Evolutionary conservation across 805 yeast genomes (phyloP).

Genomic region (Spencermartinsiella europaea): DNA sequence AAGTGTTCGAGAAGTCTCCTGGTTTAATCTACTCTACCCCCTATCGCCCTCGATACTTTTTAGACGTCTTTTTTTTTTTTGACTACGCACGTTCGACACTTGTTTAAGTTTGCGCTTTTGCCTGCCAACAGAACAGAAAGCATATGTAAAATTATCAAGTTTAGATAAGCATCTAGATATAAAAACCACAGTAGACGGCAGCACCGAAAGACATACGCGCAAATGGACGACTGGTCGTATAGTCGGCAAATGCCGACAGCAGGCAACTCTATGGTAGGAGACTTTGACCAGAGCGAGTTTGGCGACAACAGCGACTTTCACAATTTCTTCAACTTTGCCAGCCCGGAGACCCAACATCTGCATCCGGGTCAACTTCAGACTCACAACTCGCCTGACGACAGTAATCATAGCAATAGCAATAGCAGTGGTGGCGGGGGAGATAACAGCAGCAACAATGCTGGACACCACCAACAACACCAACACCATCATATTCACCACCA

Average conservation of each 20-base stretch:
- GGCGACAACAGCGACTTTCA: neutral
- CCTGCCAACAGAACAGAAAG: no score
- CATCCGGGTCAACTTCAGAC: neutral
- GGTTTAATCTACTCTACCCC: no score
- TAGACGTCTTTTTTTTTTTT: no score
- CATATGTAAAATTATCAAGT: no score
- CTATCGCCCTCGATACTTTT: no score
- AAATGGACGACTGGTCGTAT: neutral
- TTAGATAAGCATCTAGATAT: no score
- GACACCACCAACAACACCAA: conserved; percentile 3
- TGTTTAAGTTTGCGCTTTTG: no score
- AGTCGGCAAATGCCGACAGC: neutral
- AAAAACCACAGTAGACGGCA: no score
- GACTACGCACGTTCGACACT: no score
- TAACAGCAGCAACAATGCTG: conserved; percentile 10
- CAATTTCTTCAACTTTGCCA: neutral
- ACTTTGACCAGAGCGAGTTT: neutral
- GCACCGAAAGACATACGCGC: neutral
- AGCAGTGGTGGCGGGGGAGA: conserved; percentile 3
- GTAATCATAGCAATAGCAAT: conserved; percentile 2
- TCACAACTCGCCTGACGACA: conserved; percentile 1
- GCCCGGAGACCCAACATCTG: neutral
- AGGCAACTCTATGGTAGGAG: neutral
- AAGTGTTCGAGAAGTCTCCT: no score
- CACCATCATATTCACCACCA: conserved; percentile 1